These are phyloP conservation scores for Calocybe gangraenosa DNA, from an alignment of 768 basidiomycete species.

Conservation along the genomic window DNA sequence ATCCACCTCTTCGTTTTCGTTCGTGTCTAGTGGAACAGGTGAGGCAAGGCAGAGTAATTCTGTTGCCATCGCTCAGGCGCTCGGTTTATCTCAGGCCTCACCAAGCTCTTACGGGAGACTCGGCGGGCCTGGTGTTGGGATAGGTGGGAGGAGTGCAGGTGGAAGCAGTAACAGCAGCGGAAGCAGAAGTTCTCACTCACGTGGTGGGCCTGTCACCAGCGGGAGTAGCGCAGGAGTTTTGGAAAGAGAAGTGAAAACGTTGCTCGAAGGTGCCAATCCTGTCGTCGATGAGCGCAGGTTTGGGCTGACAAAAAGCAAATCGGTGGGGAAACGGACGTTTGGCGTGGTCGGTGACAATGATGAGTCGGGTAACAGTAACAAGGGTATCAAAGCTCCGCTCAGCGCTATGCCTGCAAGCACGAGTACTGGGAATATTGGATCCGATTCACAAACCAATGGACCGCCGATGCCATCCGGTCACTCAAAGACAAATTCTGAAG, in stretches of 20 bases:
- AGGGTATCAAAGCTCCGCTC: slow-evolving; percentile 9
- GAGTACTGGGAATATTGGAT: slow-evolving; percentile 11
- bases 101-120: slow-evolving; percentile 32
- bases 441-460: slow-evolving; percentile 6
- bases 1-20: slow-evolving; percentile 13
- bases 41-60: slow-evolving; percentile 28
- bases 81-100: slow-evolving; percentile 39
- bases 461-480: slow-evolving; percentile 53
- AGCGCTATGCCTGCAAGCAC: slow-evolving; percentile 10
- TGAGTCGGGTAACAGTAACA: slow-evolving; percentile 9
- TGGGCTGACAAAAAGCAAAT: slow-evolving; percentile 29
- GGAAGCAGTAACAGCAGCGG: slow-evolving; percentile 27
- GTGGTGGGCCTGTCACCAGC: slow-evolving; percentile 23
- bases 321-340: slow-evolving; percentile 24
- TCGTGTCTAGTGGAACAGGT: slow-evolving; percentile 7
- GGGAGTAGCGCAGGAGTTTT: slow-evolving; percentile 18
- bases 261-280: slow-evolving; percentile 37
- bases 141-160: slow-evolving; percentile 24
- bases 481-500: slow-evolving; percentile 45
- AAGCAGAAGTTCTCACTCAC: slow-evolving; percentile 27
- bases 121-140: slow-evolving; percentile 33
- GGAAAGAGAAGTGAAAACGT: slow-evolving; percentile 41
- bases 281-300: slow-evolving; percentile 16
- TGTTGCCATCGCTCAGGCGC: slow-evolving; percentile 35
- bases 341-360: slow-evolving; percentile 6